A percentile compares a stretch with the other conserved stretches of the same genome.
phyloP scores from a whole-genome alignment of 192 early-diverging fungal species.

The Phycomyces nitens region DNA sequence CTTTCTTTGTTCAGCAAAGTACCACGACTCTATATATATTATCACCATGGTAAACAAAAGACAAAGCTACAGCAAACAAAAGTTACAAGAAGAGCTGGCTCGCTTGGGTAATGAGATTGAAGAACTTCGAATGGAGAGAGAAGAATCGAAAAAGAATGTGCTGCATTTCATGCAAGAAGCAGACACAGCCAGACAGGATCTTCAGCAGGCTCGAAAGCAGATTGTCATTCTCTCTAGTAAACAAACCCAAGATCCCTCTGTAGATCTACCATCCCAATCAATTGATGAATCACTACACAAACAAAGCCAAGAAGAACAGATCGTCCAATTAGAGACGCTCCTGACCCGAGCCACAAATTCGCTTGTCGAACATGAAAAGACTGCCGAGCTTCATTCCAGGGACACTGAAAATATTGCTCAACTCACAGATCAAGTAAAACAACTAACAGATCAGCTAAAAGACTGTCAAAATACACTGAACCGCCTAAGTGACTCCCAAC shows the following conservation, averaged over 20 bases:
- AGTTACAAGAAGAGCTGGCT: constrained; percentile 8
- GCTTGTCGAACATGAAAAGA: neutral
- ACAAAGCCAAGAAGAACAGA: neutral
- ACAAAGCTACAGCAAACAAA: constrained; percentile 7
- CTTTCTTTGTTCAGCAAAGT: too few relatives aligned
- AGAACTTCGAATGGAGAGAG: constrained; percentile 19
- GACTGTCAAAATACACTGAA: neutral
- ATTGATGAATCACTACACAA: too few relatives aligned
- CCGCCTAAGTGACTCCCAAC: neutral
- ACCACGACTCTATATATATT: too few relatives aligned
- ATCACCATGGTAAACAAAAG: too few relatives aligned
- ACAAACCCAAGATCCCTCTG: too few relatives aligned
- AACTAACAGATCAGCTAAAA: neutral
- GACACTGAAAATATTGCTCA: neutral
- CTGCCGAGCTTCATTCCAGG: neutral
- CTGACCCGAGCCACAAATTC: neutral
- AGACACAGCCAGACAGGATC: constrained; percentile 13
- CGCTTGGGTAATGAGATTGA: constrained; percentile 23
- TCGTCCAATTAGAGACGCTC: neutral
- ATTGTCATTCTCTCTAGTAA: neutral
- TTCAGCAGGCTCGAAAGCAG: neutral
- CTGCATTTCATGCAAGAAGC: constrained; percentile 20
- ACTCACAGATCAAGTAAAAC: neutral
- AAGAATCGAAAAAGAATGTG: constrained; percentile 21
- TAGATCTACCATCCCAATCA: too few relatives aligned